Percentiles rank a stretch among this genome's conserved stretches.
These are phyloP conservation scores for Adansonia gregorii DNA, from an alignment of 441 rosid genomes.

Conservation along the genomic window DNA sequence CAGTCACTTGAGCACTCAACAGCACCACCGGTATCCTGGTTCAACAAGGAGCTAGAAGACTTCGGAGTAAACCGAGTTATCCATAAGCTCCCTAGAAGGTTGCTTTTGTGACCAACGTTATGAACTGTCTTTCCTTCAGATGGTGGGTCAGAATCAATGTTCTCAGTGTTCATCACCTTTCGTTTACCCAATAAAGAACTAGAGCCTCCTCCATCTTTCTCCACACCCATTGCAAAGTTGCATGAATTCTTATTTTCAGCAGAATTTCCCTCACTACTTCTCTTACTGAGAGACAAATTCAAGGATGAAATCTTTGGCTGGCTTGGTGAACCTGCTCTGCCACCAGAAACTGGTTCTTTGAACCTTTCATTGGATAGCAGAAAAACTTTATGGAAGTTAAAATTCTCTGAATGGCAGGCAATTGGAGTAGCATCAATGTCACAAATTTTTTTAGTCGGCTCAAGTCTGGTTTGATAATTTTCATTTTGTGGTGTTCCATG, in stretches of 20 bases:
- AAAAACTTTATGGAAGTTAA: conserved; percentile 41
- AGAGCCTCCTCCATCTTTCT: conserved; percentile 45
- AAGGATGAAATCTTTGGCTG: conserved; percentile 38
- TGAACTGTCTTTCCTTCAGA: conserved; percentile 42
- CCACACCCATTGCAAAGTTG: conserved; percentile 35
- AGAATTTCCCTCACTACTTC: conserved; percentile 34
- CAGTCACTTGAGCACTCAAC: conserved; percentile 37
- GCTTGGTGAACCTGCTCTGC: conserved; percentile 35
- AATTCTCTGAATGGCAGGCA: conserved; percentile 39
- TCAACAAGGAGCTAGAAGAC: conserved; percentile 32
- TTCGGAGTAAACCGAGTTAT: conserved; percentile 70
- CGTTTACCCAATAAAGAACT: conserved; percentile 46
- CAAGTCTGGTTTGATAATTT: conserved; percentile 35
- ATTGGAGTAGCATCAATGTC: conserved; percentile 51
- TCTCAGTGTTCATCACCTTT: conserved; percentile 33
- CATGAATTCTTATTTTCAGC: conserved; percentile 37
- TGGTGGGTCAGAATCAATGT: conserved; percentile 38
- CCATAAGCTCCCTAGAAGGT: conserved; percentile 67
- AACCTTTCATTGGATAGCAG: conserved; percentile 39
- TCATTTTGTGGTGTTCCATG: conserved; percentile 35
- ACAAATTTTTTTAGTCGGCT: conserved; percentile 33
- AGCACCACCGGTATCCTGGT: conserved; percentile 32
- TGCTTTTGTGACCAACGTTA: conserved; percentile 43
- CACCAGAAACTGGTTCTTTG: conserved; percentile 39
- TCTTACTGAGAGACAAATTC: conserved; percentile 33